phyloP scores from a whole-genome alignment of 106 monocot genomes.

The Ottelia alismoides region DNA sequence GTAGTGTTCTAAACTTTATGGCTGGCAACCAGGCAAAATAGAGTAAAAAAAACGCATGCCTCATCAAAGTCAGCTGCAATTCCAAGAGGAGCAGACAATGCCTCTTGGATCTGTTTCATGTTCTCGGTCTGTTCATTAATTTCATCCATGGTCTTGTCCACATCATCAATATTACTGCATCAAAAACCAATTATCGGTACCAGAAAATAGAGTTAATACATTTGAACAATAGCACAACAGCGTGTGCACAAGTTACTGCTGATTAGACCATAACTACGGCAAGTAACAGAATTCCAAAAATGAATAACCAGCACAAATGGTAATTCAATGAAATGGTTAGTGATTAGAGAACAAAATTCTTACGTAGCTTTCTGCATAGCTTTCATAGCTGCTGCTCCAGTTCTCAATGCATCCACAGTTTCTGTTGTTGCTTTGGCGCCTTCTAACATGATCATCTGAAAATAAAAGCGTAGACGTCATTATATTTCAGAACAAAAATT shows the following conservation, averaged over 20 bases:
- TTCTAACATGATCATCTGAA: slow-evolving; percentile 90
- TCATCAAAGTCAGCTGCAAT: slow-evolving; percentile 16
- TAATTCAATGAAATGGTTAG: slow-evolving; percentile 34
- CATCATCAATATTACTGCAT: too few species aligned
- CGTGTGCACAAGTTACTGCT: slow-evolving; percentile 7
- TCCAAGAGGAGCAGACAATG: too few species aligned
- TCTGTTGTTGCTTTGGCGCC: slow-evolving; percentile 87
- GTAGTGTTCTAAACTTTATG: not conserved
- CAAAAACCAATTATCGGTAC: not conserved
- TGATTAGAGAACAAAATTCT: slow-evolving; percentile 33
- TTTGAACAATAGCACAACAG: slow-evolving; percentile 6
- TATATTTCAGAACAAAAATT: too few species aligned
- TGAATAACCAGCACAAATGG: not conserved
- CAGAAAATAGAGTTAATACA: slow-evolving; percentile 27
- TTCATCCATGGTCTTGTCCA: too few species aligned
- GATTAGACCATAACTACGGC: slow-evolving; percentile 4
- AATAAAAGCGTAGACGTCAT: too few species aligned
- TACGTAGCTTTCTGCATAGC: too few species aligned
- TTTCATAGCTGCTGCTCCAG: slow-evolving; percentile 81
- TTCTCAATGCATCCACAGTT: slow-evolving; percentile 93
- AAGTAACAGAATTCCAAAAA: not conserved
- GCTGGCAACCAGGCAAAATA: not conserved
- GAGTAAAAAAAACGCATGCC: not conserved
- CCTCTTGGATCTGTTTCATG: too few species aligned
- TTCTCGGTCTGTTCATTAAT: too few species aligned